phyloP scores from a whole-genome alignment of 2,329 filamentous ascomycete species.

The Beauveria rudraprayagi region DNA sequence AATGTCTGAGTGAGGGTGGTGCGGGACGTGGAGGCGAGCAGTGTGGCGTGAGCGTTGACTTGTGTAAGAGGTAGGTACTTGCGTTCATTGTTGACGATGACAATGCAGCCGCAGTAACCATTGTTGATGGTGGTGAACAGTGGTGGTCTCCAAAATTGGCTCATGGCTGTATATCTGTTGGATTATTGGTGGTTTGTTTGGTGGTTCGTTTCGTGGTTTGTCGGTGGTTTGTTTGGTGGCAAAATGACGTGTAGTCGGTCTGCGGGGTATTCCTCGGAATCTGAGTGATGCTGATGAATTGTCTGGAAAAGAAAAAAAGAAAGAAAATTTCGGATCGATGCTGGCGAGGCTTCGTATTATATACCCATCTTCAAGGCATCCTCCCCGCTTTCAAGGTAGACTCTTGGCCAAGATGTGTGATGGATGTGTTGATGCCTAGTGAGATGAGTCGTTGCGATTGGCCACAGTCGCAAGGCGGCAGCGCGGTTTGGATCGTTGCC shows the following conservation, averaged over 20 bases:
- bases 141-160: background rate
- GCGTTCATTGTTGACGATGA: conserved; percentile 16
- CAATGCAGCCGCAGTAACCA: conserved; percentile 28
- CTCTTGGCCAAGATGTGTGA: background rate
- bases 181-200: background rate
- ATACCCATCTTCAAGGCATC: background rate
- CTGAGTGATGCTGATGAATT: background rate
- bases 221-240: background rate
- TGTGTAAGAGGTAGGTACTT: conserved; percentile 51
- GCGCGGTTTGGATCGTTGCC: background rate
- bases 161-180: background rate
- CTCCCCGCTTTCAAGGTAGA: background rate
- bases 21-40: conserved; percentile 45
- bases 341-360: background rate
- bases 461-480: background rate
- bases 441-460: background rate
- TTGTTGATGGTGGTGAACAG: background rate
- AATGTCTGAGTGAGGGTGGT: conserved; percentile 50
- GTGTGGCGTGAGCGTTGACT: conserved; percentile 50
- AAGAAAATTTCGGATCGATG: background rate
- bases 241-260: background rate
- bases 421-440: conserved; percentile 4
- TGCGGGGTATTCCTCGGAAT: background rate
- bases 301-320: background rate
- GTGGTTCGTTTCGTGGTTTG: too few species aligned